A percentile compares a stretch with the other conserved stretches of the same genome.
Conservation (phyloP, 2,329 filamentous ascomycete genomes). For the Cercospora nicotianae region DNA sequence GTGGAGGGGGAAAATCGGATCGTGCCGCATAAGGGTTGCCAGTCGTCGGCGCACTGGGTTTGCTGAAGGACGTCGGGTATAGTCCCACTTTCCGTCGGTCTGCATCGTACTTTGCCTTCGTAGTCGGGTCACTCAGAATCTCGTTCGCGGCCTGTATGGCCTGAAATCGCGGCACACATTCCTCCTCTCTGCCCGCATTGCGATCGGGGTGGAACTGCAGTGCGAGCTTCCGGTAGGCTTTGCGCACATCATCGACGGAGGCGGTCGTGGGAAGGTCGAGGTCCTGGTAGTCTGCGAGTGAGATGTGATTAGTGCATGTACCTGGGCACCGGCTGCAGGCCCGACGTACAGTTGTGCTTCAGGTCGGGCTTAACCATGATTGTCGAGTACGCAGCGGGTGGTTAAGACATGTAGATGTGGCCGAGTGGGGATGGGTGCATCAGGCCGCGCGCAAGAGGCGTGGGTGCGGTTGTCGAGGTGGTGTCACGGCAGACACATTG, state of each 20-base stretch:
- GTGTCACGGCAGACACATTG: constrained; percentile 19
- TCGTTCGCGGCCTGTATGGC: constrained; percentile 85
- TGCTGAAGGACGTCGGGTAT: constrained; percentile 26
- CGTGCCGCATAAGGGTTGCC: constrained; percentile 44
- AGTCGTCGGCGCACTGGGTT: constrained; percentile 27
- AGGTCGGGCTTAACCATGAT: constrained; percentile 41
- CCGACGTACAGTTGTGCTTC: constrained; percentile 33
- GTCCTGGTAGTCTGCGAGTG: constrained; percentile 60
- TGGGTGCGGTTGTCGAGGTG: background rate
- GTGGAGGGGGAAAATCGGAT: constrained; percentile 46
- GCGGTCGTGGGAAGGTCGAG: constrained; percentile 69
- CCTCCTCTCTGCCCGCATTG: constrained; percentile 77
- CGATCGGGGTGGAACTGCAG: constrained; percentile 86
- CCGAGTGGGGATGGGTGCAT: constrained; percentile 13
- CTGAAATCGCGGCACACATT: constrained; percentile 80
- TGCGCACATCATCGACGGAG: constrained; percentile 75
- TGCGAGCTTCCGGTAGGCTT: constrained; percentile 81
- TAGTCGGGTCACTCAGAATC: constrained; percentile 62
- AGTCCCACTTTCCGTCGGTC: constrained; percentile 56
- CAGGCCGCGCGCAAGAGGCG: background rate
- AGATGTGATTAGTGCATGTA: constrained; percentile 12
- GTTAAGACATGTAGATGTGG: constrained; percentile 16
- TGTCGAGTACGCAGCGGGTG: constrained; percentile 20
- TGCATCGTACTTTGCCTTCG: constrained; percentile 62
- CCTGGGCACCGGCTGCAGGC: background rate